Conservation (phyloP, 2,329 filamentous ascomycete species). For the Apiospora arundinis region DNA sequence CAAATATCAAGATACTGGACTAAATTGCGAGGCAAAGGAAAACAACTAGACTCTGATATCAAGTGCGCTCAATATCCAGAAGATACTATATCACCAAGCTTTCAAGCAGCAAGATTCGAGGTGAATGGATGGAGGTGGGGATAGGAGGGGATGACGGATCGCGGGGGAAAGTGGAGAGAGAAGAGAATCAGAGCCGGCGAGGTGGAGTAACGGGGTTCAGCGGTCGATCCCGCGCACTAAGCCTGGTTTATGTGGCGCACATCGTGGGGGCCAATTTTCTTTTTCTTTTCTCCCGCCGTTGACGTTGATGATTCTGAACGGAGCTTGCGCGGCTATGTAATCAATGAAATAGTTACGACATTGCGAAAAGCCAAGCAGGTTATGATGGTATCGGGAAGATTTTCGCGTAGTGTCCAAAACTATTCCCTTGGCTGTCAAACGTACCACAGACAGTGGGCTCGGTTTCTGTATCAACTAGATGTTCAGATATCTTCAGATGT, state of each 20-base stretch:
- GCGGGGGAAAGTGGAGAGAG: conserved; percentile 13
- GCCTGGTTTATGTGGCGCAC: conserved; percentile 9
- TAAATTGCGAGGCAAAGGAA: no score
- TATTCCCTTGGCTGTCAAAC: no score
- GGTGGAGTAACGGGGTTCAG: background rate
- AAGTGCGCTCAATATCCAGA: no score
- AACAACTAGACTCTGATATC: no score
- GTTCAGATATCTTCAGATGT: no score
- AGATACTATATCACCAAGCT: no score
- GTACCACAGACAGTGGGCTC: no score
- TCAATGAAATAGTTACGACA: no score
- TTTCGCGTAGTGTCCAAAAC: no score
- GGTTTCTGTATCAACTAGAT: no score
- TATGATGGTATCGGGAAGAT: background rate
- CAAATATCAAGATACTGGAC: no score
- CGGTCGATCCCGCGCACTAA: conserved; percentile 14
- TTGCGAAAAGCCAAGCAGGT: no score
- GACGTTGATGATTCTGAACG: background rate
- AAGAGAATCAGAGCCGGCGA: background rate
- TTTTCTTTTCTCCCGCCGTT: background rate
- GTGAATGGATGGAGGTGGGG: background rate
- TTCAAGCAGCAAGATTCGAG: background rate
- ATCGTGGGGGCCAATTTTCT: background rate
- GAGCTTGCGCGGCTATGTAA: background rate
- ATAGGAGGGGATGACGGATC: background rate